Conservation (phyloP, 2,329 filamentous ascomycete genomes). For the Xylariales sp. region DNA sequence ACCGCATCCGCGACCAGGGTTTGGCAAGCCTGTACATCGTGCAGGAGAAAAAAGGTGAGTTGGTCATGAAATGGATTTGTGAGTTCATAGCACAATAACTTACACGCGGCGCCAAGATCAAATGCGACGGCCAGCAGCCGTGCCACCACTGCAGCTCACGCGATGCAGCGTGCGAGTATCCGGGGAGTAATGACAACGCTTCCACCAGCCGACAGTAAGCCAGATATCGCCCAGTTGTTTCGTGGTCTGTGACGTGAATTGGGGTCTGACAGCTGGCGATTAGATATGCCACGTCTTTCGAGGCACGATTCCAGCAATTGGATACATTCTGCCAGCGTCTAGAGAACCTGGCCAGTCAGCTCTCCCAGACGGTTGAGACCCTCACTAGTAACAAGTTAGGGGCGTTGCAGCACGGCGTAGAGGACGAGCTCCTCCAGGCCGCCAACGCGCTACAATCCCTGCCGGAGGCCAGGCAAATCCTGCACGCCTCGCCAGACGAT, state of each 20-base stretch:
- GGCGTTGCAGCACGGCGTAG: neutral
- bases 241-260: neutral
- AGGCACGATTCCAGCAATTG: constrained; percentile 2
- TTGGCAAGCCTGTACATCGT: constrained; percentile 4
- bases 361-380: constrained; percentile 3
- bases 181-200: constrained; percentile 4
- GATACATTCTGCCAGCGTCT: constrained; percentile 3
- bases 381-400: neutral
- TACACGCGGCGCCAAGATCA: too few species aligned
- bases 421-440: constrained; percentile 1
- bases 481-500: neutral
- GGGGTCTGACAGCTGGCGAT: neutral
- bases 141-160: constrained; percentile 5
- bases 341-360: constrained; percentile 1
- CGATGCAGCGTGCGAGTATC: constrained; percentile 3
- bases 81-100: too few species aligned
- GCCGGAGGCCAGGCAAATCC: neutral
- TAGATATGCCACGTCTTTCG: constrained; percentile 3
- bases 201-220: constrained; percentile 5
- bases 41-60: constrained; percentile 1
- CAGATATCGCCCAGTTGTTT: neutral
- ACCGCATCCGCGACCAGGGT: neutral
- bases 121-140: constrained; percentile 4
- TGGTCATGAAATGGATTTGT: too few species aligned
- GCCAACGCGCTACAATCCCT: constrained; percentile 1